Evolutionary conservation across 768 basidiomycete species (phyloP).

Genomic region (Psilocybe tampanensis): DNA sequence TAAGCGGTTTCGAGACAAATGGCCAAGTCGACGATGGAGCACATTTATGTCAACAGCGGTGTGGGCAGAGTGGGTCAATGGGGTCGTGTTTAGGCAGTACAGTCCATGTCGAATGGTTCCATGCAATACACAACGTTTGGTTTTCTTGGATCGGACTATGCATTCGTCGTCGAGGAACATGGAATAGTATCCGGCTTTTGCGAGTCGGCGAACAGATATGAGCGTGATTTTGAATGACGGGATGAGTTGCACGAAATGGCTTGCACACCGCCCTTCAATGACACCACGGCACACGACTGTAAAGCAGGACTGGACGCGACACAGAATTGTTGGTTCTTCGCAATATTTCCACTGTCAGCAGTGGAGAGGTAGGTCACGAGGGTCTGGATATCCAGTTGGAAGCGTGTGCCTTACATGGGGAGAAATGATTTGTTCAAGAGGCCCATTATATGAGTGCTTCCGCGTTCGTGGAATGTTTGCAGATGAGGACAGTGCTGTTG

Average conservation of each 20-base stretch:
- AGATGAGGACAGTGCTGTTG: conserved; percentile 20
- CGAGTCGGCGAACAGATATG: no score
- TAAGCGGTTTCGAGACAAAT: no score
- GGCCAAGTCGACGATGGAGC: no score
- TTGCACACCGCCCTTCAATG: conserved; percentile 15
- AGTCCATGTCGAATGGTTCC: no score
- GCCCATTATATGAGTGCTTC: conserved; percentile 19
- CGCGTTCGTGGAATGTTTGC: conserved; percentile 11
- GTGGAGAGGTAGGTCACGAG: conserved; percentile 19
- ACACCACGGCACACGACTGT: conserved; percentile 19
- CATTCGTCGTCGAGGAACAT: no score
- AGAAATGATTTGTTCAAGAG: conserved; percentile 24
- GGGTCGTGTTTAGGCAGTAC: no score
- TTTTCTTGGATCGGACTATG: no score
- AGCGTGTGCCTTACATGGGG: conserved; percentile 17
- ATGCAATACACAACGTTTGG: no score
- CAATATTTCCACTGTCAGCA: neutral
- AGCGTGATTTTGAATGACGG: no score
- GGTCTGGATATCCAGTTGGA: conserved; percentile 17
- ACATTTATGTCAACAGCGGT: no score
- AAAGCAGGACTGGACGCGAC: conserved; percentile 14
- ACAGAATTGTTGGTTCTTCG: conserved; percentile 18
- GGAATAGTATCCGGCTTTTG: no score
- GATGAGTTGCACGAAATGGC: conserved; percentile 19
- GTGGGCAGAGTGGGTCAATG: no score